phyloP scores from a whole-genome alignment of 768 basidiomycete genomes.

The Phaffia tasmanica region DNA sequence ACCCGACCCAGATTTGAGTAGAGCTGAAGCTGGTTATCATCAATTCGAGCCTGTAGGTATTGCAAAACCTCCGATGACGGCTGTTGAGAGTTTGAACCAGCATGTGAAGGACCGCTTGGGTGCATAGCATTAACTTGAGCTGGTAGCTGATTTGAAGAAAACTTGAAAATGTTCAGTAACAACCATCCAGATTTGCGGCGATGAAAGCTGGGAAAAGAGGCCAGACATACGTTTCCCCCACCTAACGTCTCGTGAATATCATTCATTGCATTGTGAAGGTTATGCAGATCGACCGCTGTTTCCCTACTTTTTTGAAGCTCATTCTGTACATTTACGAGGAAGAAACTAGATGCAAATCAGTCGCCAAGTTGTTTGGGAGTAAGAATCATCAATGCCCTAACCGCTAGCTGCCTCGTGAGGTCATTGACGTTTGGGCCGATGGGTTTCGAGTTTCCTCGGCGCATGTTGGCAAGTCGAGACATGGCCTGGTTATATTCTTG shows the following conservation, averaged over 20 bases:
- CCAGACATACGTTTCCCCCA: constrained; percentile 57
- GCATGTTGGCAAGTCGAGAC: constrained; percentile 13
- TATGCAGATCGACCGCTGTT: constrained; percentile 73
- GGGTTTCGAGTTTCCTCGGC: constrained; percentile 17
- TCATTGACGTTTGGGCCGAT: constrained; percentile 20
- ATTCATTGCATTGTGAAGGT: constrained; percentile 62
- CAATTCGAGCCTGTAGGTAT: constrained; percentile 69
- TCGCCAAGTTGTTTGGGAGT: neutral
- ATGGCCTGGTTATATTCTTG: constrained; percentile 20
- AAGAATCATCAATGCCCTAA: neutral
- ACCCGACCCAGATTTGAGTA: constrained; percentile 70
- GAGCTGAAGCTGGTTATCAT: constrained; percentile 69
- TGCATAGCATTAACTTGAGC: constrained; percentile 55
- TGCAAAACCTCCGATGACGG: constrained; percentile 40
- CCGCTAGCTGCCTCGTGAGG: constrained; percentile 21
- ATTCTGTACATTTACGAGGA: constrained; percentile 37
- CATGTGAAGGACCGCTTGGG: constrained; percentile 43
- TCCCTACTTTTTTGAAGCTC: constrained; percentile 94
- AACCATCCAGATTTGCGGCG: neutral
- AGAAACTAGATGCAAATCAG: neutral
- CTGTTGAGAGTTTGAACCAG: neutral
- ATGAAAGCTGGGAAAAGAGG: neutral
- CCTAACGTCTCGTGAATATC: constrained; percentile 89
- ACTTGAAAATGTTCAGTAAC: constrained; percentile 5
- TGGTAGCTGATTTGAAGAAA: constrained; percentile 32